Evolutionary conservation across 108 stramenopile genomes (phyloP).

Genomic region (Schizochytrium sp.): DNA sequence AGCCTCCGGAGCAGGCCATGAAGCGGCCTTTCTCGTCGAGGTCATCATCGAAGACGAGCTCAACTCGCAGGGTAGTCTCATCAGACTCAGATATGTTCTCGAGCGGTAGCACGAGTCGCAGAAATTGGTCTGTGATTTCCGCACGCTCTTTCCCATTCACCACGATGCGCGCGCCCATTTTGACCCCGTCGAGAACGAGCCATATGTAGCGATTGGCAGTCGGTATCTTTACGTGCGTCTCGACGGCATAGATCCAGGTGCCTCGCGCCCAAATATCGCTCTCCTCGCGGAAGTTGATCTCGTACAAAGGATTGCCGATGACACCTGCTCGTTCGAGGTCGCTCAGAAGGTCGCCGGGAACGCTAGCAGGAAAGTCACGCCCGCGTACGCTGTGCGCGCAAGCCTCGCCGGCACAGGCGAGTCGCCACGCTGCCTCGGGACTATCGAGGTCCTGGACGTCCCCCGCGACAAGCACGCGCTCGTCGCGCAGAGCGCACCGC

Average conservation of each 20-base stretch:
- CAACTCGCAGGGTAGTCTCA: background rate
- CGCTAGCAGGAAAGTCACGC: background rate
- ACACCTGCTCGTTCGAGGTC: background rate
- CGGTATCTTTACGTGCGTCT: background rate
- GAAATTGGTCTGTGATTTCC: background rate
- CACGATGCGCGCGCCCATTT: background rate
- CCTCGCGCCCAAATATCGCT: background rate
- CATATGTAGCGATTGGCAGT: background rate
- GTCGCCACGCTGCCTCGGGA: too few relatives aligned
- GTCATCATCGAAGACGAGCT: background rate
- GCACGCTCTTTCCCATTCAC: background rate
- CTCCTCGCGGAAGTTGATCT: background rate
- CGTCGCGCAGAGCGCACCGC: too few relatives aligned
- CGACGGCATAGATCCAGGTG: background rate
- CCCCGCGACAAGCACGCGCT: too few relatives aligned
- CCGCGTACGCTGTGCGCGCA: too few relatives aligned
- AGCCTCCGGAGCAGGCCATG: constrained; percentile 19
- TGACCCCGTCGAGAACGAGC: constrained; percentile 10
- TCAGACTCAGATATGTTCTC: background rate
- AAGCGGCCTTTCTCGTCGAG: background rate
- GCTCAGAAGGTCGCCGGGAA: constrained; percentile 13
- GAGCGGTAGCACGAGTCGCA: background rate
- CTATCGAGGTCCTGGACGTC: too few relatives aligned
- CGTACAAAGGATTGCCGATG: constrained; percentile 2
- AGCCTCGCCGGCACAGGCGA: too few relatives aligned